phyloP scores from a whole-genome alignment of 2,329 filamentous ascomycete species.

The Alternaria brassicicola region DNA sequence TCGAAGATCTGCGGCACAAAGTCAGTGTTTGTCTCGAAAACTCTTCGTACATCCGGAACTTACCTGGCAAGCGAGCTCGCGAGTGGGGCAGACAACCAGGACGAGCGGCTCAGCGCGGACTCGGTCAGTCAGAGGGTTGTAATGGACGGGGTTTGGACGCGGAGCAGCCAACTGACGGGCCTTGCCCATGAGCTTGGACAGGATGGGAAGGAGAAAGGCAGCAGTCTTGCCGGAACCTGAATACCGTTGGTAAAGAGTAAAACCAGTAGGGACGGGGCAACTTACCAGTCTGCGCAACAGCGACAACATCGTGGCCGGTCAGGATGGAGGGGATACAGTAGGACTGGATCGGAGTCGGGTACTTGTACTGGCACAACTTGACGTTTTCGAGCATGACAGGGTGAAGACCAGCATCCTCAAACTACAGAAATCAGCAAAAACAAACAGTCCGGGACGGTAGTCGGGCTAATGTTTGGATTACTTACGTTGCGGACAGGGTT shows the following conservation, averaged over 20 bases:
- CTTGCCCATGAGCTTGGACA: slow-evolving; percentile 95
- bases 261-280: slow-evolving; percentile 5
- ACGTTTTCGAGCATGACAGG: slow-evolving; percentile 83
- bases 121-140: slow-evolving; percentile 56
- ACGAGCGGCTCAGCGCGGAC: slow-evolving; percentile 86
- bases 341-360: slow-evolving; percentile 85
- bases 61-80: slow-evolving; percentile 81
- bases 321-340: slow-evolving; percentile 83
- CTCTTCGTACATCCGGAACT: too few species aligned
- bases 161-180: slow-evolving; percentile 83
- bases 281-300: slow-evolving; percentile 89
- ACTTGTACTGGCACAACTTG: slow-evolving; percentile 69
- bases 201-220: slow-evolving; percentile 85
- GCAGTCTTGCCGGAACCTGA: slow-evolving; percentile 95
- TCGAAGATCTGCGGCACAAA: too few species aligned
- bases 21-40: too few species aligned
- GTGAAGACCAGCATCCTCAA: slow-evolving; percentile 81
- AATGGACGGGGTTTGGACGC: slow-evolving; percentile 69
- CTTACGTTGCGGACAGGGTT: slow-evolving; percentile 59
- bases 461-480: slow-evolving; percentile 5
- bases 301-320: slow-evolving; percentile 80
- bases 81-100: slow-evolving; percentile 81
- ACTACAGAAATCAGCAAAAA: slow-evolving; percentile 49
- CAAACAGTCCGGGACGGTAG: neutral
- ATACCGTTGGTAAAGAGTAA: neutral